These are phyloP conservation scores for Fagus crenata DNA, from an alignment of 306 rosid species.

Conservation along the genomic window DNA sequence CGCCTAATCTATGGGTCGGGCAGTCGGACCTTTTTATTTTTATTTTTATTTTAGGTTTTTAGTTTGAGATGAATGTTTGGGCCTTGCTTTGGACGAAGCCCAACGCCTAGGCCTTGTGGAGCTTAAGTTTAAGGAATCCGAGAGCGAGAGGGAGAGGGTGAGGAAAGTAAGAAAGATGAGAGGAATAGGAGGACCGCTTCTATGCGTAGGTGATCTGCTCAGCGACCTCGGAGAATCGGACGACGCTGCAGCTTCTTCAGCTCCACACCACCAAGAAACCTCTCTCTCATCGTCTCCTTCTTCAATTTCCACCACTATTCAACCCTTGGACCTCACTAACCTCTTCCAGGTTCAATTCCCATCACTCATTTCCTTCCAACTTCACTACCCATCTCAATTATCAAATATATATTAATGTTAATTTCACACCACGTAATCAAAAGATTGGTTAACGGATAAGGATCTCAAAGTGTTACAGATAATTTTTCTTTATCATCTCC, in stretches of 20 bases:
- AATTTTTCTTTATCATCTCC: too few species aligned
- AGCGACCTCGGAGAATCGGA: conserved; percentile 74
- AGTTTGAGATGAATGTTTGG: too few species aligned
- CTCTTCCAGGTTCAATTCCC: conserved; percentile 68
- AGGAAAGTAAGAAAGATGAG: conserved; percentile 34
- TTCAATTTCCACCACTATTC: conserved; percentile 38
- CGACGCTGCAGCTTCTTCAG: conserved; percentile 8
- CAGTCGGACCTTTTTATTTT: too few species aligned
- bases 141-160: too few species aligned
- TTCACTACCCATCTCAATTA: not conserved
- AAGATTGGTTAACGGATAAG: not conserved
- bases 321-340: conserved; percentile 51
- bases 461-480: not conserved
- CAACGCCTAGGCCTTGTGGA: too few species aligned
- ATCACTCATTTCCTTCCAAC: not conserved
- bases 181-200: conserved; percentile 87
- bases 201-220: conserved; percentile 85
- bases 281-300: conserved; percentile 32
- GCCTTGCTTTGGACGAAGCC: too few species aligned
- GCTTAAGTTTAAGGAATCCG: too few species aligned
- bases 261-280: conserved; percentile 9
- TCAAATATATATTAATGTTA: not conserved
- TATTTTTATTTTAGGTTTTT: too few species aligned
- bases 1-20: too few species aligned
- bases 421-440: not conserved